Evolutionary conservation across 306 rosid genomes (phyloP), one percentile per base, ranked within the genome.

Genomic region (Calophaca sinica): DNA sequence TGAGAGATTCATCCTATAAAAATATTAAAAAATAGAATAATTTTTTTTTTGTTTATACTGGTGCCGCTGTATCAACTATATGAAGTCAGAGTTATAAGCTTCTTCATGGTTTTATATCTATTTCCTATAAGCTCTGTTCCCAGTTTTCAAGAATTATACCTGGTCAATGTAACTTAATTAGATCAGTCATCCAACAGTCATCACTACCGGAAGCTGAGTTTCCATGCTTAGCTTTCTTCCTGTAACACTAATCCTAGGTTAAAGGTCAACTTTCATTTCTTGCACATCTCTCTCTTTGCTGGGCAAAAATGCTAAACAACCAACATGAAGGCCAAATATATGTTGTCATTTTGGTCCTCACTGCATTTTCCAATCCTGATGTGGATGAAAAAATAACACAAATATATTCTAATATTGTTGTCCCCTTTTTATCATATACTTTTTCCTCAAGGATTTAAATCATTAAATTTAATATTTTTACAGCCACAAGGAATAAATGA

Each of bases 291-390:
- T 59, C 15, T 76, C 48, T 44, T 12, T 32, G 15, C 60, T 20
- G 42, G 62, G 51, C 0, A 3, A 46, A 75, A 54, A 57, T 57
- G 15, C 52, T 45, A 68, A 35, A 32, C 15, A 58, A 45, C 74
- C 62, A 49, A 49, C 12, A 51, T 53, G 26, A 78, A 36, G 74
- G 69, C 48, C 68, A 72, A 72, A 13, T 63, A 75, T 63, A 70
- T 15, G 6, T 51, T 20, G 28, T 5, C 80, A n/a, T 20, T 15
- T 52, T 68, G 61, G 70, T 42, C 33, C 59, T 31, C 12, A 3
- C 36, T 60, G 35, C 80, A 51, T 72, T 28, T 54, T 42, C 10
- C 54, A 52, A 61, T 42, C 51, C 28, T 45, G 9, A 20, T 74
- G 60, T 62, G 62, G 62, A 72, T 49, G 48, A 41, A 12, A 38